Evolutionary conservation across 441 rosid species (phyloP).

Genomic region (Hura crepitans): DNA sequence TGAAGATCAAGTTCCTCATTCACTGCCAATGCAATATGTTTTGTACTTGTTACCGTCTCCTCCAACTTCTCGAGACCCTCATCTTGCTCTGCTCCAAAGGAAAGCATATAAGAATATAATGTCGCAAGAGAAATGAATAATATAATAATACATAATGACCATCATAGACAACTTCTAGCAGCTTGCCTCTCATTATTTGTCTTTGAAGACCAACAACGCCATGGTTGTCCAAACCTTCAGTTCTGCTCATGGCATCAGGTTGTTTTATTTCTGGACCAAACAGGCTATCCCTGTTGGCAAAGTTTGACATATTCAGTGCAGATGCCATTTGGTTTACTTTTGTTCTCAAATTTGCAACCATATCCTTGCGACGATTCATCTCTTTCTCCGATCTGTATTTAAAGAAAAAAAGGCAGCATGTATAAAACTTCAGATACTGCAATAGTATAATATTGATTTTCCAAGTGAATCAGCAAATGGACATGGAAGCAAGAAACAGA

Average conservation of each 20-base stretch:
- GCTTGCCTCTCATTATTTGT: constrained; percentile 79
- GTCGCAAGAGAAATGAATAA: constrained; percentile 7
- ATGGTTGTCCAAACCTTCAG: constrained; percentile 71
- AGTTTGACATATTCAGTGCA: constrained; percentile 76
- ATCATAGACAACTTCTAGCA: not conserved
- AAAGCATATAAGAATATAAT: constrained; percentile 12
- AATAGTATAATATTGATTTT: not conserved
- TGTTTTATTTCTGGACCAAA: constrained; percentile 76
- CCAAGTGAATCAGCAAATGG: not conserved
- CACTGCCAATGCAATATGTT: constrained; percentile 90
- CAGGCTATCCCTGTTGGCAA: constrained; percentile 79
- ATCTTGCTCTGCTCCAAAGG: constrained; percentile 73
- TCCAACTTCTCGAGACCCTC: constrained; percentile 92
- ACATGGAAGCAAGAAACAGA: not conserved
- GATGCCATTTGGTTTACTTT: constrained; percentile 80
- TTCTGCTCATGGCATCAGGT: constrained; percentile 55
- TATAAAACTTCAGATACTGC: constrained; percentile 4
- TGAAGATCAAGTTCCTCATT: constrained; percentile 91
- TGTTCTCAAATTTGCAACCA: constrained; percentile 64
- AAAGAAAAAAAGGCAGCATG: constrained; percentile 14
- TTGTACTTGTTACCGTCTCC: constrained; percentile 78
- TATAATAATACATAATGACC: constrained; percentile 6
- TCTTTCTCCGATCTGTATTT: constrained; percentile 83
- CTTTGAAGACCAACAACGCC: constrained; percentile 86
- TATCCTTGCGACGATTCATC: constrained; percentile 86